A percentile compares a stretch with the other conserved stretches of the same genome.
These are phyloP conservation scores for Simmondsia chinensis DNA, from an alignment of 148 eudicot species.

Conservation along the genomic window DNA sequence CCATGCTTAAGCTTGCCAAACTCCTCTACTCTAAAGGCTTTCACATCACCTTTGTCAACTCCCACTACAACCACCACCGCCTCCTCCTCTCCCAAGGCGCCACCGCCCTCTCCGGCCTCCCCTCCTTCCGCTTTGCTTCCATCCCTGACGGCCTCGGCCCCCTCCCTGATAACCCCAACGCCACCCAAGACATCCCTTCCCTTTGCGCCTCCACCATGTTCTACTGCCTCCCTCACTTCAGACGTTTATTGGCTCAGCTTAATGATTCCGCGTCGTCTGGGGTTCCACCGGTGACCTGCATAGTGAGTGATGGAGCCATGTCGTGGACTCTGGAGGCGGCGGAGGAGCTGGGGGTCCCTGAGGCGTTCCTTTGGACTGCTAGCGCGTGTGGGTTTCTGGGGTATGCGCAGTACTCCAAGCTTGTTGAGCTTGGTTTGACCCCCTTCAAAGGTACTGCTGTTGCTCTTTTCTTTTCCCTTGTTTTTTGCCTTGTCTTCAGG, in stretches of 20 bases:
- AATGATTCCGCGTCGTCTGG: background rate
- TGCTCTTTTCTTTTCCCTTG: background rate
- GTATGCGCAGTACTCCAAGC: constrained; percentile 8
- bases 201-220: too few relatives aligned
- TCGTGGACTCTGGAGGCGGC: constrained; percentile 17
- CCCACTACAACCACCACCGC: too few relatives aligned
- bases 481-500: background rate
- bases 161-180: too few relatives aligned
- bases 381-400: constrained; percentile 23
- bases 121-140: too few relatives aligned
- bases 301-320: constrained; percentile 16
- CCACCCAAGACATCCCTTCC: too few relatives aligned
- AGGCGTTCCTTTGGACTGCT: constrained; percentile 18
- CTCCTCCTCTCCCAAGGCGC: too few relatives aligned
- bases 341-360: constrained; percentile 19
- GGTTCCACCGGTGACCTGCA: constrained; percentile 25
- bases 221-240: too few relatives aligned
- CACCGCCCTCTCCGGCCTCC: too few relatives aligned
- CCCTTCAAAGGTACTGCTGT: constrained; percentile 22
- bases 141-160: too few relatives aligned
- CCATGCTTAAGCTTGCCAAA: too few relatives aligned
- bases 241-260: background rate
- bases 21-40: too few relatives aligned
- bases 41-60: too few relatives aligned
- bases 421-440: constrained; percentile 15